A percentile compares a stretch with the other conserved stretches of the same genome.
phyloP scores from a whole-genome alignment of 352 stramenopile species.

The Phytopythium vexans region DNA sequence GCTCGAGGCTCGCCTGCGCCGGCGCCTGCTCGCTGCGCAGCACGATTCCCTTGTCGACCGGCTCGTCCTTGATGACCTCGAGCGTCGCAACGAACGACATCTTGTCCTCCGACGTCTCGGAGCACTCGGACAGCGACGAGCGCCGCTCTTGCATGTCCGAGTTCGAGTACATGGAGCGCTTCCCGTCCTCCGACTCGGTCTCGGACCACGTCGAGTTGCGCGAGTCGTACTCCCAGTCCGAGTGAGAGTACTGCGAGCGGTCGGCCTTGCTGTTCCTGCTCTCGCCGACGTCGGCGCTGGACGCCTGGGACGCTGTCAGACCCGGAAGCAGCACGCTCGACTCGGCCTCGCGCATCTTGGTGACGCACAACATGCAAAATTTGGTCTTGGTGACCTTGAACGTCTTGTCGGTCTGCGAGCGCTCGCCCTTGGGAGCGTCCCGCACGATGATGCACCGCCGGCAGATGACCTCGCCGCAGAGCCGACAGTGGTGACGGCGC shows the following conservation, averaged over 20 bases:
- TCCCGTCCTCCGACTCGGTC: constrained; percentile 45
- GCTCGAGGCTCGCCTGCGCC: constrained; percentile 1
- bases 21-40: constrained; percentile 5
- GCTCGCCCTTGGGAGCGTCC: constrained; percentile 34
- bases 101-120: constrained; percentile 20
- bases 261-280: background rate
- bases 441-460: constrained; percentile 62
- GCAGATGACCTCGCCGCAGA: constrained; percentile 82
- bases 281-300: background rate
- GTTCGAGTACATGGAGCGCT: constrained; percentile 32
- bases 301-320: background rate
- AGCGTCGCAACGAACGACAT: constrained; percentile 31
- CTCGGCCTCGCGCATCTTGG: constrained; percentile 41
- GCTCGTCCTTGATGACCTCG: constrained; percentile 33
- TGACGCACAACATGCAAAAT: constrained; percentile 64
- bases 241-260: background rate
- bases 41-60: constrained; percentile 6
- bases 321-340: constrained; percentile 15
- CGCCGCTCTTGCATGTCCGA: constrained; percentile 21
- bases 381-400: constrained; percentile 67
- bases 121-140: constrained; percentile 23
- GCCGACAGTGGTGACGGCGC: constrained; percentile 66
- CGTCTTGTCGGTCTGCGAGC: constrained; percentile 20
- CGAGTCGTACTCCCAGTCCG: constrained; percentile 13
- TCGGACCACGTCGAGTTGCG: constrained; percentile 34